Percentiles rank a stretch among this genome's conserved stretches.
These are phyloP conservation scores for Fusarium pseudonygamai DNA, from an alignment of 2,329 filamentous ascomycete genomes.

Conservation along the genomic window DNA sequence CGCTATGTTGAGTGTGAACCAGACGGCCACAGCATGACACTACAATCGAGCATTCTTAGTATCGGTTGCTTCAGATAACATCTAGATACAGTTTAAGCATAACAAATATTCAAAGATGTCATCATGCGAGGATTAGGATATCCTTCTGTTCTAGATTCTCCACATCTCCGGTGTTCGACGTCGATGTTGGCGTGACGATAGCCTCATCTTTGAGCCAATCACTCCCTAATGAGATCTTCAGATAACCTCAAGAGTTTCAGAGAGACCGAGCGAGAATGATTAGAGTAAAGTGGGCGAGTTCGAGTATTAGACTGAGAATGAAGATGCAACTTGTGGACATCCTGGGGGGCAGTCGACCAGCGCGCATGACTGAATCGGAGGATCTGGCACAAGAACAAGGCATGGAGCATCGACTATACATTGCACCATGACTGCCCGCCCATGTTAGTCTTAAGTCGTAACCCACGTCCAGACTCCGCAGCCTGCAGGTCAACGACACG, in stretches of 20 bases:
- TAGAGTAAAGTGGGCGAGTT: rapidly evolving
- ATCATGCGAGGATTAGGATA: not conserved
- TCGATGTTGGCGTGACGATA: not conserved
- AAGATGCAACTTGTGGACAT: not conserved
- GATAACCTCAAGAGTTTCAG: rapidly evolving
- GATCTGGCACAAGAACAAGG: rapidly evolving
- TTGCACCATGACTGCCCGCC: rapidly evolving
- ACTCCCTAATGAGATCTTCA: too few relatives aligned
- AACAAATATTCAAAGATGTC: rapidly evolving
- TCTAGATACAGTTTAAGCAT: rapidly evolving
- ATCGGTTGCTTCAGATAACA: not conserved
- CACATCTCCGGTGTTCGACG: not conserved
- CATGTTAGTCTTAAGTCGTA: rapidly evolving
- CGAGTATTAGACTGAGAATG: too few relatives aligned
- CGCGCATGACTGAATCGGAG: not conserved
- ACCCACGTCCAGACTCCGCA: too few relatives aligned
- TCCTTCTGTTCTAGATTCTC: rapidly evolving
- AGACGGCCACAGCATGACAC: too few relatives aligned
- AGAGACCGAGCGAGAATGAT: rapidly evolving
- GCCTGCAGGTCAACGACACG: rapidly evolving
- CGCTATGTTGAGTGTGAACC: not conserved
- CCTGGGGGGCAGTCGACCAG: not conserved
- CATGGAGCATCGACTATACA: too few relatives aligned
- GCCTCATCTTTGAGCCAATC: not conserved
- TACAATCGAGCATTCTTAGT: not conserved